Evolutionary conservation across 352 stramenopile species (phyloP), one percentile per base, ranked within the genome.

Genomic region (Globisporangium okanoganense): DNA sequence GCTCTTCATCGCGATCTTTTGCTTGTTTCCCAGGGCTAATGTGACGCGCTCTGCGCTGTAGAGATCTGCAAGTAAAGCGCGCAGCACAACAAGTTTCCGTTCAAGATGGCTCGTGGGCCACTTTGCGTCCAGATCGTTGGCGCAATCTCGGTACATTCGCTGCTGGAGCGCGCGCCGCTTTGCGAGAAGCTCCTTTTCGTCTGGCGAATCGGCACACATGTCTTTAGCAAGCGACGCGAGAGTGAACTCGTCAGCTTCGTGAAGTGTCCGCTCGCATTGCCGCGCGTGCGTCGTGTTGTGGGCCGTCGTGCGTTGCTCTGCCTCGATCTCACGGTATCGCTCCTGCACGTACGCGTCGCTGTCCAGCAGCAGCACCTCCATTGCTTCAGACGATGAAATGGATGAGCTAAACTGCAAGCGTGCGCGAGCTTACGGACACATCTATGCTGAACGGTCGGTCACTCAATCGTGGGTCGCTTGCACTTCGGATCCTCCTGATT

Each of bases 301-400:
- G 18, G 20, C 18, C 5, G 58, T 48, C 0, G 52, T 41, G 31
- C 45, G 58, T 4, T 53, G 55, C 10, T 73, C 59, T 0, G 47
- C 38, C 43, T 76, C 64, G 14, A 92, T 57, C 41, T 78, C 67
- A n/a, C 70, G 61, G 52, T 79, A 82, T 1, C 73, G 69, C 40
- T 80, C 73, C 22, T 66, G 52, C n/a, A 92, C 75, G 59, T 80
- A 90, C 57, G 50, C 65, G 2, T 50, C 52, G 38, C 84, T 73
- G 13, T 56, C 58, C 9, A 88, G 67, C 16, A 77, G 67, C 58
- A 88, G 69, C 59, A 76, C 83, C 67, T 90, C 80, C 83, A 89
- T 90, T 20, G 16, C 38, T 43, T 44, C 24, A n/a, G 24, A 6
- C 13, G 22, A 35, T 5, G 45, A 18, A 44, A 20, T 18, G 5